Base-by-base conservation (phyloP, 2,329 filamentous ascomycete species). In the Ploettnerulaceae sp. region DNA sequence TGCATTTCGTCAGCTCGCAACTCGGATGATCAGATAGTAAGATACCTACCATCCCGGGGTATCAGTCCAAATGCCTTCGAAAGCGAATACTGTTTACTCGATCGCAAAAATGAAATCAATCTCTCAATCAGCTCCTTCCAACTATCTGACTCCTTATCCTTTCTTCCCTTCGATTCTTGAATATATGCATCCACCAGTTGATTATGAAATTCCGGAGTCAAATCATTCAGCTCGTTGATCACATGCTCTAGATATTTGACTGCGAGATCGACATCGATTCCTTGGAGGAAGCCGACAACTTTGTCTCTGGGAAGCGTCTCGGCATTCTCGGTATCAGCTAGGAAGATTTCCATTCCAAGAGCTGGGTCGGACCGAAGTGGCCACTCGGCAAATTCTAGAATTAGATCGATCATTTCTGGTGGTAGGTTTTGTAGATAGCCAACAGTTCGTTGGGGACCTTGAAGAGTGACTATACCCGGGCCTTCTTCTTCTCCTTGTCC, bases 251-350 rank as follows among this genome's bases (percentile, higher is more conserved):
- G 71, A 64, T 98, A 98, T 51, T 72, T 76, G 20, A 88, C 77
- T 52, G 93, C 89, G 8, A 97, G 76, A 34, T 74, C 73, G 7
- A 72, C 61, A 58, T 94, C 82, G 25, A 95, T 80, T 0, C 70
- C 68, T 32, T 80, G 75, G 3, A 98, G 69, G 60, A 91, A 97
- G 2, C 75, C 70, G 2, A 91, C 72, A 0, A 98, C 86, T 42
- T 71, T 77, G 22, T 86, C 77, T 32, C 91, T 77, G 2, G 91
- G 89, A 8, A 98, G 67, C 0, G 82, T 89, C 70, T 97, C 93
- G 1, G 93, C 90, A 60, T 97, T 97, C 63, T 95, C 89, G 1
- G 89, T 93, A 63, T 98, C 93, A 1, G 87, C 88, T 0, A 93
- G 69, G 66, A 98, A 98, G 0, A 98, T 77, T 54, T 96, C 89